Conservation (phyloP, 257 asterid species). For the Fraxinus americana region DNA sequence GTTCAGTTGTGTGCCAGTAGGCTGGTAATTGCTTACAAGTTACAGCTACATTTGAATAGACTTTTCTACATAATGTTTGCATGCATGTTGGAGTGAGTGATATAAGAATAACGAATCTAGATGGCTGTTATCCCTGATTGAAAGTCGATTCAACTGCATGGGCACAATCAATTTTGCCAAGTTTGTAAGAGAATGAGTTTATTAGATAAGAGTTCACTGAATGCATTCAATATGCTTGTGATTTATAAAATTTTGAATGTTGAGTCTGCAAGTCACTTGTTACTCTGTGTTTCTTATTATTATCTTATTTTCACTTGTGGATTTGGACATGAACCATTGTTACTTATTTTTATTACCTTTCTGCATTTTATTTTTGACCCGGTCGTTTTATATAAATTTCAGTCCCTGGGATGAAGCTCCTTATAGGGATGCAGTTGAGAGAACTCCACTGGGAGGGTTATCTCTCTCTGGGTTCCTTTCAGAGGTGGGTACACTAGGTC, state of each 20-base stretch:
- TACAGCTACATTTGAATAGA: neutral
- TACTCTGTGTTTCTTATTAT: constrained; percentile 1
- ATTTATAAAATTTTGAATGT: neutral
- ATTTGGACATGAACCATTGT: constrained; percentile 14
- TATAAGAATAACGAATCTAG: neutral
- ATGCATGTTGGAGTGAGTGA: neutral
- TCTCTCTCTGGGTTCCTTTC: constrained; percentile 88
- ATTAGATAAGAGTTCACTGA: neutral
- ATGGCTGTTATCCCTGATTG: constrained; percentile 1
- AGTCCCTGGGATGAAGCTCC: constrained; percentile 96
- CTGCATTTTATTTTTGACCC: constrained; percentile 27
- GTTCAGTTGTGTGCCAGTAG: neutral
- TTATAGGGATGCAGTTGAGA: constrained; percentile 85
- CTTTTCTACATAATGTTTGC: neutral
- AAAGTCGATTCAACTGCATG: constrained; percentile 11
- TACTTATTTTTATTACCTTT: constrained; percentile 17
- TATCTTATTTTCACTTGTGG: neutral
- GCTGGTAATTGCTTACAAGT: neutral
- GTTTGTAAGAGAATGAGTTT: constrained; percentile 2
- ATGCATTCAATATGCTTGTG: constrained; percentile 8
- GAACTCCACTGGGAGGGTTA: constrained; percentile 71
- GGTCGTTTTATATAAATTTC: constrained; percentile 38
- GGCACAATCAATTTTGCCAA: neutral
- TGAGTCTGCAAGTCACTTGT: neutral
- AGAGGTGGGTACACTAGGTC: constrained; percentile 59